Conservation (phyloP, 495 filamentous ascomycete genomes). For the Neurospora tetraspora region DNA sequence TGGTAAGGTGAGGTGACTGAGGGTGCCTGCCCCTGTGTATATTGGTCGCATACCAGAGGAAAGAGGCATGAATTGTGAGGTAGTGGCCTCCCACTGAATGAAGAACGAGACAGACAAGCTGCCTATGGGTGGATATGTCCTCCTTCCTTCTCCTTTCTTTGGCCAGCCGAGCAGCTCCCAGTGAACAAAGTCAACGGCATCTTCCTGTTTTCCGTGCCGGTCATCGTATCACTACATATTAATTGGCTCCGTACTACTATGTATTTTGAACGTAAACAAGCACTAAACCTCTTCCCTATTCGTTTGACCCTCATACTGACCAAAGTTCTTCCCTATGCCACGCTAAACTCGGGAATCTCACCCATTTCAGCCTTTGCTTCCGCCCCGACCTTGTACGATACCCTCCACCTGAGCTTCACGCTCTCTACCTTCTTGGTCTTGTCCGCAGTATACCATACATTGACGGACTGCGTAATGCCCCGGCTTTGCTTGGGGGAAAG, state of each 20-base stretch:
- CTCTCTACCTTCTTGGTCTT: slow-evolving; percentile 57
- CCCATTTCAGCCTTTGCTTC: slow-evolving; percentile 66
- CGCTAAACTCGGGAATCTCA: slow-evolving; percentile 74
- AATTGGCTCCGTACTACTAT: neutral
- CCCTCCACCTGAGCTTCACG: slow-evolving; percentile 84
- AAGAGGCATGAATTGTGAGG: neutral
- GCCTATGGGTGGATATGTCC: neutral
- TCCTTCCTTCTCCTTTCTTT: neutral
- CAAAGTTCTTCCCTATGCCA: slow-evolving; percentile 33
- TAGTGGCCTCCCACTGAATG: neutral
- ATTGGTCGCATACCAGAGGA: neutral
- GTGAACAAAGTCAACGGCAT: neutral
- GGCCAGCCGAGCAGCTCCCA: neutral
- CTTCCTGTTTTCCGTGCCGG: neutral
- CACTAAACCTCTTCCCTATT: neutral
- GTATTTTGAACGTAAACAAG: neutral
- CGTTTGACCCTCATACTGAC: neutral
- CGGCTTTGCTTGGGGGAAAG: slow-evolving; percentile 62
- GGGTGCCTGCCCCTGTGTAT: neutral
- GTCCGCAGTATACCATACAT: slow-evolving; percentile 55
- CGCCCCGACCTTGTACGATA: slow-evolving; percentile 60
- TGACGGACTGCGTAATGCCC: slow-evolving; percentile 76
- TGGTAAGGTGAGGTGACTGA: neutral
- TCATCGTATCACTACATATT: neutral
- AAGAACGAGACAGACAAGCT: neutral